Percentiles rank a stretch among this genome's conserved stretches.
Evolutionary conservation across 345 rosid genomes (phyloP).

Genomic region (Kernera saxatilis): DNA sequence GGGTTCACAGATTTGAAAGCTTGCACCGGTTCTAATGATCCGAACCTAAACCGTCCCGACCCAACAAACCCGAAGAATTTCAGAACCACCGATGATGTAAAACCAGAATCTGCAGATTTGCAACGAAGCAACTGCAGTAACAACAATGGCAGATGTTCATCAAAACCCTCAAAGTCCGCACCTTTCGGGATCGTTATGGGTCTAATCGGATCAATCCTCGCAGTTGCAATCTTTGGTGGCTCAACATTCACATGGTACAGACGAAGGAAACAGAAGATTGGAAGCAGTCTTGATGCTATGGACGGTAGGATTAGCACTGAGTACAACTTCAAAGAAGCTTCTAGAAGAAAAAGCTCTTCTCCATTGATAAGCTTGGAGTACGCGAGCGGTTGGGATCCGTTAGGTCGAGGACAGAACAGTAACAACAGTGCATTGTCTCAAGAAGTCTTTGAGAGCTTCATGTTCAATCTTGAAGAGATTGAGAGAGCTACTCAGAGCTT

Average conservation of each 20-base stretch:
- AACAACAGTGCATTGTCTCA: slow-evolving; percentile 51
- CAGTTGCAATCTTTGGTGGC: slow-evolving; percentile 38
- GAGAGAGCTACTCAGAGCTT: slow-evolving; percentile 94
- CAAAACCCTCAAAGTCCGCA: slow-evolving; percentile 29
- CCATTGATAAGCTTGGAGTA: slow-evolving; percentile 85
- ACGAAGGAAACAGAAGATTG: slow-evolving; percentile 63
- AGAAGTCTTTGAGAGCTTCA: slow-evolving; percentile 82
- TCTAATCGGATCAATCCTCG: slow-evolving; percentile 37
- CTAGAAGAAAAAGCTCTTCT: slow-evolving; percentile 52
- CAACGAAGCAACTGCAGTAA: slow-evolving; percentile 38
- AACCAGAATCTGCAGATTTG: slow-evolving; percentile 65
- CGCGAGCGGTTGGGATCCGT: slow-evolving; percentile 91
- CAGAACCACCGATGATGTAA: slow-evolving; percentile 30
- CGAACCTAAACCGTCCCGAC: slow-evolving; percentile 50
- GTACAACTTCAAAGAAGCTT: slow-evolving; percentile 53
- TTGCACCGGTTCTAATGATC: slow-evolving; percentile 41
- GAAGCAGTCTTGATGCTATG: slow-evolving; percentile 46
- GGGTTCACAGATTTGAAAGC: slow-evolving; percentile 50
- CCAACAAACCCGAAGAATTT: slow-evolving; percentile 51
- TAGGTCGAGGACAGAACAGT: slow-evolving; percentile 50
- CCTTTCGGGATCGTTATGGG: slow-evolving; percentile 47
- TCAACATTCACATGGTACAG: slow-evolving; percentile 54
- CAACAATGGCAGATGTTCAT: slow-evolving; percentile 26
- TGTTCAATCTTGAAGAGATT: slow-evolving; percentile 89
- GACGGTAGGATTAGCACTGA: slow-evolving; percentile 68